These are phyloP conservation scores for Marsdenia floribunda DNA, from an alignment of 257 asterid species.

Conservation along the genomic window DNA sequence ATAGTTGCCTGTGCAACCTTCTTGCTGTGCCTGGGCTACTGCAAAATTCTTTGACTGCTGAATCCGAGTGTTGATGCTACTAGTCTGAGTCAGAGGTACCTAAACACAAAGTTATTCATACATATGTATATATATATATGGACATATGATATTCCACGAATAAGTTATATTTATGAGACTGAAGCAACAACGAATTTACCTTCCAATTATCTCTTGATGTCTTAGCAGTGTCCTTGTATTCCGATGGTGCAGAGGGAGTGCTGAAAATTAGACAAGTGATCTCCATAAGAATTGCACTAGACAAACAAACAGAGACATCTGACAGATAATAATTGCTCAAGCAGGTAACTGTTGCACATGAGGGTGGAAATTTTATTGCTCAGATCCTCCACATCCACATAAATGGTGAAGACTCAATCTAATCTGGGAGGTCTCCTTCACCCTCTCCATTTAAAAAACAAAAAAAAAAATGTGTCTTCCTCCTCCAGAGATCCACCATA, in stretches of 20 bases:
- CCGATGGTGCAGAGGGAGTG: slow-evolving; percentile 17
- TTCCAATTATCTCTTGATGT: slow-evolving; percentile 14
- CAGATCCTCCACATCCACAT: neutral
- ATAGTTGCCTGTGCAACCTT: slow-evolving; percentile 53
- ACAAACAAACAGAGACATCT: neutral
- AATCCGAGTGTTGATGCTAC: slow-evolving; percentile 25
- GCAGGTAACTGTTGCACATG: neutral
- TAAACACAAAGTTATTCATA: slow-evolving; percentile 13
- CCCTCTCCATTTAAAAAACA: neutral
- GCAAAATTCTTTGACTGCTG: slow-evolving; percentile 53
- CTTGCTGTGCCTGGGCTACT: slow-evolving; percentile 63
- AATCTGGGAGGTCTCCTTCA: neutral
- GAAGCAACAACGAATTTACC: slow-evolving; percentile 21
- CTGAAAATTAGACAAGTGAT: slow-evolving; percentile 16
- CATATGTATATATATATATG: neutral
- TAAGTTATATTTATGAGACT: neutral
- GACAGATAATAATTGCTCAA: too few species aligned
- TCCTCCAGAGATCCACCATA: neutral
- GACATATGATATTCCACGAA: neutral
- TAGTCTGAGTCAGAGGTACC: slow-evolving; percentile 31
- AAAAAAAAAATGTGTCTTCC: neutral
- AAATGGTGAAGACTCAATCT: neutral
- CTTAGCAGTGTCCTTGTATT: slow-evolving; percentile 24
- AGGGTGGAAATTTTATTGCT: neutral
- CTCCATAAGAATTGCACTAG: neutral